Conservation (phyloP, 257 asterid species). For the Solanum chmielewskii region DNA sequence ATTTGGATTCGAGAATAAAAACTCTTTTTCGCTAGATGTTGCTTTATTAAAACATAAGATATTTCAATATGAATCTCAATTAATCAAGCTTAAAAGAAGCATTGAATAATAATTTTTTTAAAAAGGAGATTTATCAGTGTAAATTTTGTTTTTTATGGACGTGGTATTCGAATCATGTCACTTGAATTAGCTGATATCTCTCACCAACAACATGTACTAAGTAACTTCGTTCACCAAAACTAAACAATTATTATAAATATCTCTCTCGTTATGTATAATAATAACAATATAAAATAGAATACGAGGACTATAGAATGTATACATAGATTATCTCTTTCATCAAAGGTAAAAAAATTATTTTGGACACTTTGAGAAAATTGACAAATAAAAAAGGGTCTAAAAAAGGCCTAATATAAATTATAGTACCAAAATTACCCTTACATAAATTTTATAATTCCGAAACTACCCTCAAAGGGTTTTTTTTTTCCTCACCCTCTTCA, state of each 20-base stretch:
- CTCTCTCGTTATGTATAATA: background rate
- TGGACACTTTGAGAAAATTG: no score
- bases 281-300: background rate
- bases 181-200: accelerated
- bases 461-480: background rate
- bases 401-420: background rate
- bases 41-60: background rate
- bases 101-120: background rate
- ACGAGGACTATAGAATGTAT: background rate
- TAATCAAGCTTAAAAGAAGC: background rate
- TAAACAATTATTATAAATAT: background rate
- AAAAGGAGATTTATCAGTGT: background rate
- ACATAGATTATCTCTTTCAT: background rate
- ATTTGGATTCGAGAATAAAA: background rate
- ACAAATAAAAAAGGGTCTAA: background rate
- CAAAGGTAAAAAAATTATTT: background rate
- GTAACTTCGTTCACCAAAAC: accelerated
- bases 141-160: background rate
- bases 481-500: background rate
- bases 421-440: background rate
- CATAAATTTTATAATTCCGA: background rate
- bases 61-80: background rate
- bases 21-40: accelerated
- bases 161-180: accelerated
- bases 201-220: accelerated